Percentiles rank a stretch among this genome's conserved stretches.
Conservation (phyloP, 768 basidiomycete genomes). For the Rhizopogon vinicolor region DNA sequence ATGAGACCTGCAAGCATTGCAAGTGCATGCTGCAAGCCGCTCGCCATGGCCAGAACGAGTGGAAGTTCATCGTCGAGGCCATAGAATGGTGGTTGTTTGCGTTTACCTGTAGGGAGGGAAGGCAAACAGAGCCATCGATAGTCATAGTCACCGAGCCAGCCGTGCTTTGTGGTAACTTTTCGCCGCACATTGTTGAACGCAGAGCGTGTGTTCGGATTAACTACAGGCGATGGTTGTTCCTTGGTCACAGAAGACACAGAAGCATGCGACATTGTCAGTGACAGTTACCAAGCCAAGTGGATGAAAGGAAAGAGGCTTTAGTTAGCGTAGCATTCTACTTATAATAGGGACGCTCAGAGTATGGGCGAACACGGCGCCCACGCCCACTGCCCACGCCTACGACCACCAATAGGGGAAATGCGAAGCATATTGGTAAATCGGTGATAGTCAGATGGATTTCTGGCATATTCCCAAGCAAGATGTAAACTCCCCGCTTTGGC, state of each 20-base stretch:
- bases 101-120: conserved; percentile 42
- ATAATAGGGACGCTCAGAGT: too few relatives aligned
- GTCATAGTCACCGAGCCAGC: conserved; percentile 86
- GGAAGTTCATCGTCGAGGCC: conserved; percentile 69
- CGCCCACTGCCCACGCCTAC: too few relatives aligned
- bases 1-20: conserved; percentile 84
- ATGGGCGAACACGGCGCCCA: too few relatives aligned
- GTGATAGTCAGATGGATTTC: too few relatives aligned
- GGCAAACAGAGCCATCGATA: conserved; percentile 74
- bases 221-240: conserved; percentile 13
- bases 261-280: conserved; percentile 1
- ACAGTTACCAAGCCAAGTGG: neutral
- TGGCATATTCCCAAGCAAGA: too few relatives aligned
- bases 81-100: conserved; percentile 64
- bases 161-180: conserved; percentile 48
- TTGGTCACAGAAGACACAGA: conserved; percentile 8
- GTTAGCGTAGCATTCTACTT: too few relatives aligned
- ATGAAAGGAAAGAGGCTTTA: neutral
- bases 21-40: conserved; percentile 71
- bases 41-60: conserved; percentile 64
- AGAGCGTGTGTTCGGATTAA: conserved; percentile 7
- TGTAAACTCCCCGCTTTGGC: too few relatives aligned
- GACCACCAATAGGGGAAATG: too few relatives aligned
- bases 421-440: too few relatives aligned
- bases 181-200: conserved; percentile 10